phyloP scores from a whole-genome alignment of 768 basidiomycete species.

The Glaciozyma martinii region DNA sequence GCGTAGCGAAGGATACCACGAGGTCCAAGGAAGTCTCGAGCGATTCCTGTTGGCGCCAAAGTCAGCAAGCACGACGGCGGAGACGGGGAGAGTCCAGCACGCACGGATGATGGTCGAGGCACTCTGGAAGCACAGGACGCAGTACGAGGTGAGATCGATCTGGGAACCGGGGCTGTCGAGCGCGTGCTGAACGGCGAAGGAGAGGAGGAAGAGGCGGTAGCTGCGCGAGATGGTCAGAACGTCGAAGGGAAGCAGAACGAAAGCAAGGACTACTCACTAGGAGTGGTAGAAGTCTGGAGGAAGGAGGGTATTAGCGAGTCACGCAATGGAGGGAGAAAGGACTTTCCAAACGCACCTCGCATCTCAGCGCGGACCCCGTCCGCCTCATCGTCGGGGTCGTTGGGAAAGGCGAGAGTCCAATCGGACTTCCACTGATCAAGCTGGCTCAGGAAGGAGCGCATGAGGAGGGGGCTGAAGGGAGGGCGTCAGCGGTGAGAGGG shows the following conservation, averaged over 20 bases:
- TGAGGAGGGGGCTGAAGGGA: slow-evolving; percentile 45
- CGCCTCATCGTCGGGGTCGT: not conserved
- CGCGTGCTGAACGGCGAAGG: slow-evolving; percentile 95
- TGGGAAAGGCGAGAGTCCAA: slow-evolving; percentile 33
- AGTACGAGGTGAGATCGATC: slow-evolving; percentile 28
- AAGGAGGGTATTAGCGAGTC: not conserved
- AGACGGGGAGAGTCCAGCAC: not conserved
- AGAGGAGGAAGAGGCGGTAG: slow-evolving; percentile 66
- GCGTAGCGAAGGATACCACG: slow-evolving; percentile 69
- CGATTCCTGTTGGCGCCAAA: slow-evolving; percentile 39
- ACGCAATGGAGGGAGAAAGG: not conserved
- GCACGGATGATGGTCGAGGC: slow-evolving; percentile 34
- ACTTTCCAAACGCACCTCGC: not conserved
- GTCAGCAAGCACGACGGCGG: not conserved
- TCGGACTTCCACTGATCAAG: slow-evolving; percentile 57
- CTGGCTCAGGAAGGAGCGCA: slow-evolving; percentile 76
- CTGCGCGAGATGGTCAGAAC: slow-evolving; percentile 51
- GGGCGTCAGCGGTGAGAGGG: not conserved
- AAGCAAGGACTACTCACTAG: slow-evolving; percentile 1
- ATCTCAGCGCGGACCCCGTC: not conserved
- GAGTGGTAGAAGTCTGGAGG: slow-evolving; percentile 18
- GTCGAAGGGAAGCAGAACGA: rapidly evolving
- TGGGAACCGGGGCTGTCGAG: slow-evolving; percentile 50
- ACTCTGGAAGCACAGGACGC: slow-evolving; percentile 25
- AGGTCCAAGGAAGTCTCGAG: slow-evolving; percentile 70